A percentile compares a stretch with the other conserved stretches of the same genome.
phyloP scores from a whole-genome alignment of 2,329 filamentous ascomycete genomes.

The Calonectria pauciramosa region DNA sequence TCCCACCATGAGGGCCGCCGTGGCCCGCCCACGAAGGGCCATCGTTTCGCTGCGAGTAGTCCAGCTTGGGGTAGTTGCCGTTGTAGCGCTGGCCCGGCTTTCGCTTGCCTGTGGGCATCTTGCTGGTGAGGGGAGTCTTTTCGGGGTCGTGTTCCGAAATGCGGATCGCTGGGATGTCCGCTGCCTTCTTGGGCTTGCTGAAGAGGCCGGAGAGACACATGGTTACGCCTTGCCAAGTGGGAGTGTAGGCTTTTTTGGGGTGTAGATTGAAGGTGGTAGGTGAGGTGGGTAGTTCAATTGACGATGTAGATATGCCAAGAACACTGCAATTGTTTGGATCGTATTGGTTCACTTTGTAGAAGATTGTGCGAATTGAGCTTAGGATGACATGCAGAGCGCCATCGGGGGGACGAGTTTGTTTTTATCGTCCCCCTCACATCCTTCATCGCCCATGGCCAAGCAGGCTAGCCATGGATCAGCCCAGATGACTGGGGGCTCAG shows the following conservation, averaged over 20 bases:
- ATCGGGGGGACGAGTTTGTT: not conserved
- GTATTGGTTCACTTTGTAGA: not conserved
- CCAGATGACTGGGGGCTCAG: not conserved
- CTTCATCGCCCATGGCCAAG: not conserved
- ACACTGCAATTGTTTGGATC: not conserved
- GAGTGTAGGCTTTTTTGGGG: not conserved
- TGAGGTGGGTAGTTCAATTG: not conserved
- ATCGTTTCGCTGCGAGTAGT: not conserved
- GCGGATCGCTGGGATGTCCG: not conserved
- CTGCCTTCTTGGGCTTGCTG: not conserved
- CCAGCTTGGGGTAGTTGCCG: slow-evolving; percentile 3
- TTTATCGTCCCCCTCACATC: not conserved
- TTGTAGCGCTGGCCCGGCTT: not conserved
- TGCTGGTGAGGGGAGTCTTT: slow-evolving; percentile 4
- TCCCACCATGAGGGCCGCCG: not conserved
- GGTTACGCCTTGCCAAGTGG: slow-evolving; percentile 9
- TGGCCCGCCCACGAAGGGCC: not conserved
- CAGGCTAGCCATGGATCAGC: not conserved
- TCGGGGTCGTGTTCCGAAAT: not conserved
- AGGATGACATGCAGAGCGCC: not conserved
- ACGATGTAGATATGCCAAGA: not conserved
- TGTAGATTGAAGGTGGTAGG: not conserved
- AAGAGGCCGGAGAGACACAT: slow-evolving; percentile 3
- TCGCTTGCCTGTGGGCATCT: slow-evolving; percentile 1
- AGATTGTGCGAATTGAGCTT: not conserved